Percentiles rank a stretch among this genome's conserved stretches.
Evolutionary conservation across 768 basidiomycete species (phyloP).

Genomic region (Zangia roseola): DNA sequence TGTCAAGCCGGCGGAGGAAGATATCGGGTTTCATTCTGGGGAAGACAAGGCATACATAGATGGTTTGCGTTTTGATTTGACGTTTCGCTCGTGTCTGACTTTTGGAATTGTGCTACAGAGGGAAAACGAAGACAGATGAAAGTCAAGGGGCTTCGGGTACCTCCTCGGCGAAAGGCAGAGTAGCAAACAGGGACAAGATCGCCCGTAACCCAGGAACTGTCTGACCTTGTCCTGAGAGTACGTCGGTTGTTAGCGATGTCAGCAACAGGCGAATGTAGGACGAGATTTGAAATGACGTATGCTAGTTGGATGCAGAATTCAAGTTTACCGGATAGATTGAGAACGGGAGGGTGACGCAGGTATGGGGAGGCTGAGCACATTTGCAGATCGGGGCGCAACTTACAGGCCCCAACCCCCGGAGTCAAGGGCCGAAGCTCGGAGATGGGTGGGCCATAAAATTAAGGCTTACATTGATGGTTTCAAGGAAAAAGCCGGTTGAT

Average conservation of each 20-base stretch:
- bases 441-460: slow-evolving; percentile 7
- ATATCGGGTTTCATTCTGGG: slow-evolving; percentile 65
- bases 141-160: slow-evolving; percentile 68
- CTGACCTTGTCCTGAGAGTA: not conserved
- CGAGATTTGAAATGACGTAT: slow-evolving; percentile 1
- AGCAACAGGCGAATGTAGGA: slow-evolving; percentile 6
- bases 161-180: slow-evolving; percentile 44
- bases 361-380: too few relatives aligned
- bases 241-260: not conserved
- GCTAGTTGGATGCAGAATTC: not conserved
- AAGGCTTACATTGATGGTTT: slow-evolving; percentile 12
- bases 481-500: slow-evolving; percentile 18
- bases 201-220: slow-evolving; percentile 1
- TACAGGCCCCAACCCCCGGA: not conserved
- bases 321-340: too few relatives aligned
- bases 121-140: slow-evolving; percentile 75
- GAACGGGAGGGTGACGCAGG: too few relatives aligned
- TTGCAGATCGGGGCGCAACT: not conserved
- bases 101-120: slow-evolving; percentile 41
- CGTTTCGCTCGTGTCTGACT: slow-evolving; percentile 6
- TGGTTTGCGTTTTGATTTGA: slow-evolving; percentile 48
- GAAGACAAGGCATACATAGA: slow-evolving; percentile 78
- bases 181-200: slow-evolving; percentile 22
- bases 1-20: slow-evolving; percentile 30
- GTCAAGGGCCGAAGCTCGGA: not conserved